Evolutionary conservation across 2,329 filamentous ascomycete species (phyloP).

Genomic region (Aspergillus phoenicis): DNA sequence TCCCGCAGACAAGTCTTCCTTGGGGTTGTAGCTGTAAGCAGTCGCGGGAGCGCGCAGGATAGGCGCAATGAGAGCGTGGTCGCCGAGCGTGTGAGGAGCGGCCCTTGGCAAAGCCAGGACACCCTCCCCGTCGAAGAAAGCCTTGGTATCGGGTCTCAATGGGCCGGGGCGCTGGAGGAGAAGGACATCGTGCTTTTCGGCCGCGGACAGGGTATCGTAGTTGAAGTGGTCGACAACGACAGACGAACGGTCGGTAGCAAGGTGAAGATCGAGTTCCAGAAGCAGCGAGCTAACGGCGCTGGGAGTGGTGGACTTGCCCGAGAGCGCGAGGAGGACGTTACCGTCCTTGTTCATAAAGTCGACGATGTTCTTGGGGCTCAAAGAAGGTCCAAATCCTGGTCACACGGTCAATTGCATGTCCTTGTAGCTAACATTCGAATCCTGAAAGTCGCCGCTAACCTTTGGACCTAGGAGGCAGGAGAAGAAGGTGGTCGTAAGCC

Average conservation of each 20-base stretch:
- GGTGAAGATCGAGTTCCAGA: slow-evolving; percentile 81
- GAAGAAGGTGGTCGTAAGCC: slow-evolving; percentile 85
- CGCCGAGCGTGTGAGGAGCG: slow-evolving; percentile 79
- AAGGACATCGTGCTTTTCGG: slow-evolving; percentile 86
- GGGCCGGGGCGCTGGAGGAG: slow-evolving; percentile 70
- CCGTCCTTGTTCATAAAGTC: slow-evolving; percentile 90
- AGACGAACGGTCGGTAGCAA: slow-evolving; percentile 82
- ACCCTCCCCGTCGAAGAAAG: slow-evolving; percentile 72
- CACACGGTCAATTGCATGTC: slow-evolving; percentile 29
- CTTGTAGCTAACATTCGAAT: background rate
- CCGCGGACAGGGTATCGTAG: slow-evolving; percentile 75
- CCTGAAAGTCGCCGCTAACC: slow-evolving; percentile 51
- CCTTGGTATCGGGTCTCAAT: slow-evolving; percentile 69
- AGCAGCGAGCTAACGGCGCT: slow-evolving; percentile 76
- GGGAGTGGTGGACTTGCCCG: slow-evolving; percentile 69
- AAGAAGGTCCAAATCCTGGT: slow-evolving; percentile 78
- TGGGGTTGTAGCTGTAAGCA: slow-evolving; percentile 91
- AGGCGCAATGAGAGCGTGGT: slow-evolving; percentile 75
- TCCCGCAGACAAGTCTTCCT: slow-evolving; percentile 72
- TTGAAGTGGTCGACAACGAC: slow-evolving; percentile 95
- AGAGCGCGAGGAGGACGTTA: slow-evolving; percentile 86
- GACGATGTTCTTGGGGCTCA: slow-evolving; percentile 83
- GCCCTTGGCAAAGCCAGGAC: slow-evolving; percentile 79
- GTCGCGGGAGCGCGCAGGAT: slow-evolving; percentile 80
- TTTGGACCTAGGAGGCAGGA: slow-evolving; percentile 89